These are phyloP conservation scores for Suillus occidentalis DNA, from an alignment of 768 basidiomycete species.

Conservation along the genomic window DNA sequence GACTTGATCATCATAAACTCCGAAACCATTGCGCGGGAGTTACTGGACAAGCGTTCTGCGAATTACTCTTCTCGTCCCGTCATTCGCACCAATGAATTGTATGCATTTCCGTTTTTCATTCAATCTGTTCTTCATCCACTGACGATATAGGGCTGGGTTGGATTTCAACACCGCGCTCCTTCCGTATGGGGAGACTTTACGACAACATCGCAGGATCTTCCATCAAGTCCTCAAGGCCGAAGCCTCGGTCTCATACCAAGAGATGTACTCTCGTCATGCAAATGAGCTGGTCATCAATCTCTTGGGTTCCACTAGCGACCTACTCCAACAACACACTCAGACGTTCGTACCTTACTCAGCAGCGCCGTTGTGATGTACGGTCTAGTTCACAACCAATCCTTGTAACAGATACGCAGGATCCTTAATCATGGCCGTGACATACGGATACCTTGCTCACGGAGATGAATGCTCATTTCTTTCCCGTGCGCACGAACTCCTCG, in stretches of 20 bases:
- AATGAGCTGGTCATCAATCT: slow-evolving; percentile 18
- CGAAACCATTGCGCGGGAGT: slow-evolving; percentile 28
- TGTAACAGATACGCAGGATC: neutral
- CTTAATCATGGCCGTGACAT: neutral
- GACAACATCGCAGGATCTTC: slow-evolving; percentile 22
- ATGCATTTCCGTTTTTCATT: neutral
- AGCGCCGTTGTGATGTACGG: neutral
- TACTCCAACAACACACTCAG: slow-evolving; percentile 9
- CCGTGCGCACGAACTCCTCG: neutral
- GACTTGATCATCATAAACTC: slow-evolving; percentile 36
- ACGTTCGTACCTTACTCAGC: neutral
- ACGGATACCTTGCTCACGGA: neutral
- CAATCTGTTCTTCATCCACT: neutral
- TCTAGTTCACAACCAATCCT: neutral
- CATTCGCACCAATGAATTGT: slow-evolving; percentile 3
- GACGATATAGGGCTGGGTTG: neutral
- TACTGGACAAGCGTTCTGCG: slow-evolving; percentile 39
- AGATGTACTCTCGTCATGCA: slow-evolving; percentile 20
- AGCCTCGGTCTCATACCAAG: slow-evolving; percentile 10
- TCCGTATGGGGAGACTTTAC: slow-evolving; percentile 18
- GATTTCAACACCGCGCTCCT: slow-evolving; percentile 6
- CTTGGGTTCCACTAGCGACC: slow-evolving; percentile 9
- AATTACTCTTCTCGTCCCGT: slow-evolving; percentile 39
- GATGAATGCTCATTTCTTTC: neutral
- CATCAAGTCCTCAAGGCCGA: slow-evolving; percentile 26